Conservation (phyloP, 2,329 filamentous ascomycete genomes). For the Penicillium palitans region DNA sequence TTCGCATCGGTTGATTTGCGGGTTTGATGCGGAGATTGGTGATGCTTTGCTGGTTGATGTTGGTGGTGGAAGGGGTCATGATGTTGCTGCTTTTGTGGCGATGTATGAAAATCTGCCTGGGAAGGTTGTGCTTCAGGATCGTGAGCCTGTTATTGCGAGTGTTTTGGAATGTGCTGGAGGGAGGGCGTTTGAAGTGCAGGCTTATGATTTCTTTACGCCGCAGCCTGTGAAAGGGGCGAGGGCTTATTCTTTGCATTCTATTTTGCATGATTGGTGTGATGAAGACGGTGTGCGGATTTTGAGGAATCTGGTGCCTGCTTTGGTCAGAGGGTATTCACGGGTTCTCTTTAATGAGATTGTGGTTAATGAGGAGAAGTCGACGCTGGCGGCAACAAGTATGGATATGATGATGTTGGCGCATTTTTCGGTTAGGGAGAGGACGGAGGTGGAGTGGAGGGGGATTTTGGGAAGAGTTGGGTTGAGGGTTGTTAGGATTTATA, state of each 20-base stretch:
- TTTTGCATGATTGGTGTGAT: background rate
- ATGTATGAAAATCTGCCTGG: background rate
- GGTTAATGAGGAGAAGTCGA: conserved; percentile 17
- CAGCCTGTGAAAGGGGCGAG: background rate
- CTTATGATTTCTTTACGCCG: background rate
- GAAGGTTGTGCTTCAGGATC: background rate
- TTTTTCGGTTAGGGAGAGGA: background rate
- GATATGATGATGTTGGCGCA: background rate
- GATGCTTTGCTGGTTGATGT: background rate
- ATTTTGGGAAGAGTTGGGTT: background rate
- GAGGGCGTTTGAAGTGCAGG: background rate
- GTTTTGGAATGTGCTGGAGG: background rate
- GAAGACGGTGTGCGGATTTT: background rate
- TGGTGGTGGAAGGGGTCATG: background rate
- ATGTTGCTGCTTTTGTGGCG: background rate
- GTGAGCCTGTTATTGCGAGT: background rate
- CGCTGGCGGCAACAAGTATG: background rate
- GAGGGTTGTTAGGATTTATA: background rate
- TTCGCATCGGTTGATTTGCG: background rate
- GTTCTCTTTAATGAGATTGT: background rate
- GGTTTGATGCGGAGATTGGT: background rate
- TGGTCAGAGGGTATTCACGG: background rate
- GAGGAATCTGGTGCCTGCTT: background rate
- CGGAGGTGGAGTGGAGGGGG: background rate
- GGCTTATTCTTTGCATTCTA: background rate